Evolutionary conservation across 139 green algal species (phyloP), one percentile per base, ranked within the genome.

Genomic region (Chlorella sp.): DNA sequence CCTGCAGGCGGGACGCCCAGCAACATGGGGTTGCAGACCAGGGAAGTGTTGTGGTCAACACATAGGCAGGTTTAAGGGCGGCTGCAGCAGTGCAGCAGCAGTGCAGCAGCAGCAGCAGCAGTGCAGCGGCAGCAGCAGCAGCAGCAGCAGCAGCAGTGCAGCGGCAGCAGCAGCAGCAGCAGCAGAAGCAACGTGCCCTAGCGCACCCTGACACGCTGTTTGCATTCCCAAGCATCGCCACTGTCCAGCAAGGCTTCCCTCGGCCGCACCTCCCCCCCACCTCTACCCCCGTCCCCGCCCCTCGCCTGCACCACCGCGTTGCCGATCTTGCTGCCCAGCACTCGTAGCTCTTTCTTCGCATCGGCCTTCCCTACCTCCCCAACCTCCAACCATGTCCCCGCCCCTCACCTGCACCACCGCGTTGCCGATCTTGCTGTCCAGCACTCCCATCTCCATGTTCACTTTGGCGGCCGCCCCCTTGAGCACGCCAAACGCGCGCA

Each of bases 401-500:
- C 14, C 76, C 19, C 82, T 36, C 64, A 88, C 83, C 83, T 94
- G 71, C 80, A 97, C 91, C n/a, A 98, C 92, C 30, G 94, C 95
- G 11, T 95, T 61, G 11, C 95, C 96, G 34, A 95, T 90, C 69
- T 94, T 94, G 5, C 60, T 24, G 24, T 96, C 92, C 60, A 98
- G 90, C 42, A 94, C 91, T 22, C 95, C 96, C 61, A 94, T 84
- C 11, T 91, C 82, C 91, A 96, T 96, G 93, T 99, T 98, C 1
- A 97, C 96, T 94, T 96, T 95, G 19, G 96, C 96, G 40, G 95
- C 95, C 24, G 96, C 96, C 15, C 95, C 88, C 90, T 99, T 99
- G 34, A 99, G 93, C 26, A 98, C 90, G 36, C 97, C 98, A 92
- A 99, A 97, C 4, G 98, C 97, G 18, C 92, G 91, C 32, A 99